Conservation (phyloP, 2,329 filamentous ascomycete genomes). For the Alternaria metachromatica region DNA sequence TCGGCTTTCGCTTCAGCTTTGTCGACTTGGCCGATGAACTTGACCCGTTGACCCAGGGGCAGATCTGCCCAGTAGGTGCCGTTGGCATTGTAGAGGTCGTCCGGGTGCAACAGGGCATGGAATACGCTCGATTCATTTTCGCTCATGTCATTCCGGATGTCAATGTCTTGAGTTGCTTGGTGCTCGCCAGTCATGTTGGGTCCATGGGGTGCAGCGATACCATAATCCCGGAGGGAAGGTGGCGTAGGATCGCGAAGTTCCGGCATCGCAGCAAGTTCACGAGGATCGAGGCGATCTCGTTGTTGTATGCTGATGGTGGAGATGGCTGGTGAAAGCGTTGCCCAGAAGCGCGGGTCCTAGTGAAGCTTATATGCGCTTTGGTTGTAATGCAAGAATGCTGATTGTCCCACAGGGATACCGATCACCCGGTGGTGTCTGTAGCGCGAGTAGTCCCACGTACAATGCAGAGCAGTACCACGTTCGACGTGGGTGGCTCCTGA, state of each 20-base stretch:
- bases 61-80: conserved; percentile 95
- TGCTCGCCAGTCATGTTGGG: conserved; percentile 55
- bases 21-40: conserved; percentile 79
- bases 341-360: conserved; percentile 1
- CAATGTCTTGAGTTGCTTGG: conserved; percentile 50
- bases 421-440: background rate
- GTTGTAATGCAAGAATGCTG: background rate
- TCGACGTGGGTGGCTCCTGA: conserved; percentile 18
- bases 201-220: conserved; percentile 56
- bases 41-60: conserved; percentile 69
- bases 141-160: conserved; percentile 58
- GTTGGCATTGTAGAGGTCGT: conserved; percentile 82
- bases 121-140: conserved; percentile 70
- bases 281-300: background rate
- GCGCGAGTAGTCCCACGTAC: conserved; percentile 12
- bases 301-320: background rate
- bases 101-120: conserved; percentile 80
- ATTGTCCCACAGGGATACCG: background rate
- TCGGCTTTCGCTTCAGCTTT: conserved; percentile 73
- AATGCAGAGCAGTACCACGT: conserved; percentile 26
- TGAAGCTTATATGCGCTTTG: conserved; percentile 20
- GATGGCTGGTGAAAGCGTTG: background rate
- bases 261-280: conserved; percentile 25
- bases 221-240: conserved; percentile 54
- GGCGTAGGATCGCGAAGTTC: conserved; percentile 28